Evolutionary conservation across 768 basidiomycete species (phyloP).

Genomic region (Holtermanniella nyarrowii): DNA sequence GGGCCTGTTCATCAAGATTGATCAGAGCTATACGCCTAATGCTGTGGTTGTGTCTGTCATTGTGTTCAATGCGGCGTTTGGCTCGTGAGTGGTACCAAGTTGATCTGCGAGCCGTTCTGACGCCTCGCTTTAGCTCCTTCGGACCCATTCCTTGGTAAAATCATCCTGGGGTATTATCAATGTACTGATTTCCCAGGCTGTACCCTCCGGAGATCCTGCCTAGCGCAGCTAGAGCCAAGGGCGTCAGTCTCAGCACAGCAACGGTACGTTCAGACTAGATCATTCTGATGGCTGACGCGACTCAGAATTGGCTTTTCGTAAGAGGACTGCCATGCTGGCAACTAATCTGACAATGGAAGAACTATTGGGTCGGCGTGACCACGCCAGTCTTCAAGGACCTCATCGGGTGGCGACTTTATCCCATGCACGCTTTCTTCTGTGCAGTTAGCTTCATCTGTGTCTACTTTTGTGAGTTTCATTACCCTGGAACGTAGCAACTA

Average conservation of each 20-base stretch:
- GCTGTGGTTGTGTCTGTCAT: conserved; percentile 81
- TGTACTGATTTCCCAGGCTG: conserved; percentile 20
- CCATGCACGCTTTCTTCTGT: conserved; percentile 92
- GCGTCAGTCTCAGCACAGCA: conserved; percentile 87
- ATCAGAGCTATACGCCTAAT: conserved; percentile 70
- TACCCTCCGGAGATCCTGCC: conserved; percentile 64
- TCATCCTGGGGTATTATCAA: background rate
- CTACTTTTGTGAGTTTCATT: conserved; percentile 50
- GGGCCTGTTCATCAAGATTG: conserved; percentile 90
- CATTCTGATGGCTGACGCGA: background rate
- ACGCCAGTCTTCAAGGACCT: conserved; percentile 78
- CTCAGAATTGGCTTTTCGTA: conserved; percentile 47
- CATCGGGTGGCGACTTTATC: conserved; percentile 84
- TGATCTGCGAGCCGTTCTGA: background rate
- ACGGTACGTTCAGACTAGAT: conserved; percentile 44
- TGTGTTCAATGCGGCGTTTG: conserved; percentile 86
- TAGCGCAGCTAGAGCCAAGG: conserved; percentile 77
- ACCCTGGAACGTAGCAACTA: no score
- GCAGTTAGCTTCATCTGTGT: conserved; percentile 72
- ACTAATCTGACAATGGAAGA: conserved; percentile 38
- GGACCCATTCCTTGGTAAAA: conserved; percentile 69
- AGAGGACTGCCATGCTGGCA: background rate
- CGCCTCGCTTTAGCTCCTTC: conserved; percentile 48
- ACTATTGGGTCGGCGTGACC: conserved; percentile 76
- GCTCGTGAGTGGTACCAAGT: conserved; percentile 32